phyloP scores from a whole-genome alignment of 2,329 filamentous ascomycete species.

The Metarhizium humberi region DNA sequence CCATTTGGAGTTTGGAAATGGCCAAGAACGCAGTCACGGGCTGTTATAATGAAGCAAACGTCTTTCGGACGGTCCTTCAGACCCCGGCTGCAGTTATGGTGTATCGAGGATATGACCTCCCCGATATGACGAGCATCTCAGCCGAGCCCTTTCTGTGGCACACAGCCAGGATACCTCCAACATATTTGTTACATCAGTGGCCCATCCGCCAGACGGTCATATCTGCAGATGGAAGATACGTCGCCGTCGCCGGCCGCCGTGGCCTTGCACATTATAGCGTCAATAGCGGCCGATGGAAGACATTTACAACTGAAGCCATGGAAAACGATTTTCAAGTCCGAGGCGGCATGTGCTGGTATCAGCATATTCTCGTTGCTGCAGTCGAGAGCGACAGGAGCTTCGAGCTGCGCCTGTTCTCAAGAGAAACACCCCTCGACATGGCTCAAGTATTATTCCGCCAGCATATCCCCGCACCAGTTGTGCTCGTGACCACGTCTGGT shows the following conservation, averaged over 20 bases:
- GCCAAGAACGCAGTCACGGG: constrained; percentile 87
- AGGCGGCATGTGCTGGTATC: constrained; percentile 98
- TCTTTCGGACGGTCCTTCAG: constrained; percentile 81
- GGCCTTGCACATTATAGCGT: constrained; percentile 94
- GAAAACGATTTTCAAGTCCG: constrained; percentile 89
- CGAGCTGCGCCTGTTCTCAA: constrained; percentile 85
- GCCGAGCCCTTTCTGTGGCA: constrained; percentile 95
- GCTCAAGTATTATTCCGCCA: constrained; percentile 68
- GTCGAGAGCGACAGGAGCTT: constrained; percentile 79
- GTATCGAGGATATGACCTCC: constrained; percentile 86
- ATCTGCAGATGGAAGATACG: constrained; percentile 85
- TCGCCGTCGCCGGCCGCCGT: constrained; percentile 88
- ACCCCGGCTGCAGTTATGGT: constrained; percentile 83
- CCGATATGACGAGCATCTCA: constrained; percentile 83
- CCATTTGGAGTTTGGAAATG: constrained; percentile 83
- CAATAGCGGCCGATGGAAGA: constrained; percentile 91
- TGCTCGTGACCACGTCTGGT: constrained; percentile 79
- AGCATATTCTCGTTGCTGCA: constrained; percentile 86
- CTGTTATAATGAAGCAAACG: constrained; percentile 84
- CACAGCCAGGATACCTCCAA: constrained; percentile 72
- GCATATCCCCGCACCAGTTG: constrained; percentile 73
- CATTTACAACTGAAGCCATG: constrained; percentile 68
- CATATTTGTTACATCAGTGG: constrained; percentile 87
- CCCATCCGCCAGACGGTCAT: constrained; percentile 81
- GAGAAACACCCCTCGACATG: constrained; percentile 70